Base-by-base conservation (phyloP, 2,329 filamentous ascomycete species). In the Didymella lethalis region DNA sequence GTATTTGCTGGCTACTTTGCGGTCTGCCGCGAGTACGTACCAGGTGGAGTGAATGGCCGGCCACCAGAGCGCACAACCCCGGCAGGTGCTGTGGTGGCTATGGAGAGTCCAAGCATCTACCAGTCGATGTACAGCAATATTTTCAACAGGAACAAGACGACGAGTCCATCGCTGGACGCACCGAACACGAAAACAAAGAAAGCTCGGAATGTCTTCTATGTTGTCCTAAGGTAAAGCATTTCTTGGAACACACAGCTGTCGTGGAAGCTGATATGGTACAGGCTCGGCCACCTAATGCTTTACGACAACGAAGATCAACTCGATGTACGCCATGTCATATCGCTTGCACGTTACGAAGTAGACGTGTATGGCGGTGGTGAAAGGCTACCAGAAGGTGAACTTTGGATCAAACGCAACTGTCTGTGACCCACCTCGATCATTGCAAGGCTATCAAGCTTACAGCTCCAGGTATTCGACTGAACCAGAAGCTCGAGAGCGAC, bases 91-190 rank as follows among this genome's bases (percentile, higher is more conserved):
- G 89, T 90, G 16, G 88, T 95, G 44, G 87, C 89, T 32, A 83
- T 90, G 41, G 90, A 93, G 56, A 96, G 92, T 72, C 93, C 91
- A 56, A 97, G 94, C 75, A 94, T 99, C 36, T 98, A 98, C 78
- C 95, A 98, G 84, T 90, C 90, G 76, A 97, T 99, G 92, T 99
- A 99, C 79, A 85, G 93, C 74, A 97, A 91, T 76, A 90, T 99
- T 62, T 98, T 99, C 75, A 93, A 97, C 69, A 86, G 94, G 32
- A 77, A 75, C 64, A 80, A 77, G 70, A 93, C 90, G 70, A 83
- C 82, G 64, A 78, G 78, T 18, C 83, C 85, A 3, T 83, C 80
- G 2, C 79, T 87, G 36, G 85, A 87, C 47, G 80, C 80, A 7
- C 75, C 78, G 14, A 86, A 83, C 64, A 77, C 76, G 34, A 84